Evolutionary conservation across 1,139 yeast genomes (phyloP).

Genomic region (Yarrowia galli): DNA sequence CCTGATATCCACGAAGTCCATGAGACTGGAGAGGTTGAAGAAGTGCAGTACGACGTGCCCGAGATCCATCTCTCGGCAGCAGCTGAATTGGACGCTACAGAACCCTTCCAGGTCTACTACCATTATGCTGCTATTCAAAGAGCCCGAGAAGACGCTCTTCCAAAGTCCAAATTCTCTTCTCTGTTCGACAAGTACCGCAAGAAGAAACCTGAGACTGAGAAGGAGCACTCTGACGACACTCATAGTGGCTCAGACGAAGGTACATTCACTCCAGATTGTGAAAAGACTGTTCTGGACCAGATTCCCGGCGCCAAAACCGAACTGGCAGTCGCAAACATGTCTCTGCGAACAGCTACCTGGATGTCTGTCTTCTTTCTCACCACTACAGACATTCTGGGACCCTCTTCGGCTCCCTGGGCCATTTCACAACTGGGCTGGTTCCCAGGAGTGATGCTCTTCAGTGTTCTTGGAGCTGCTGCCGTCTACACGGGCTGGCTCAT

Average conservation of each 20-base stretch:
- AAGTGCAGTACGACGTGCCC: constrained; percentile 1
- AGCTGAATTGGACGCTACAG: constrained; percentile 4
- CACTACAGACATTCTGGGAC: constrained; percentile 8
- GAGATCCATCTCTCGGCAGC: constrained; percentile 13
- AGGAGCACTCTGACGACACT: background rate
- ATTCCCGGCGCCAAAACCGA: constrained; percentile 12
- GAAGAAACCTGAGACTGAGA: background rate
- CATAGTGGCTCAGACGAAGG: background rate
- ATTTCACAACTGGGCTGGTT: constrained; percentile 12
- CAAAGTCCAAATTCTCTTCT: background rate
- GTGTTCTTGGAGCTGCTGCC: background rate
- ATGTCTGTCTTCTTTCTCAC: constrained; percentile 14
- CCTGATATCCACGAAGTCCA: background rate
- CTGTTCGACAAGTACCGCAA: constrained; percentile 15
- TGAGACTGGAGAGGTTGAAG: constrained; percentile 2
- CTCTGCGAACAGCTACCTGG: constrained; percentile 3
- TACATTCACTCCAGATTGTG: background rate
- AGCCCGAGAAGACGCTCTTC: background rate
- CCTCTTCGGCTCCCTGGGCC: constrained; percentile 1
- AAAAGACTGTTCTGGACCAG: background rate
- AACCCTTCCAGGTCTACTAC: constrained; percentile 3
- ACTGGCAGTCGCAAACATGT: constrained; percentile 10
- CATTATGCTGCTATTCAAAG: constrained; percentile 2
- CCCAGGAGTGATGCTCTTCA: constrained; percentile 9
- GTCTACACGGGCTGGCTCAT: constrained; percentile 13